These are phyloP conservation scores for Penicillium paneum DNA, from an alignment of 2,329 filamentous ascomycete genomes.

Conservation along the genomic window DNA sequence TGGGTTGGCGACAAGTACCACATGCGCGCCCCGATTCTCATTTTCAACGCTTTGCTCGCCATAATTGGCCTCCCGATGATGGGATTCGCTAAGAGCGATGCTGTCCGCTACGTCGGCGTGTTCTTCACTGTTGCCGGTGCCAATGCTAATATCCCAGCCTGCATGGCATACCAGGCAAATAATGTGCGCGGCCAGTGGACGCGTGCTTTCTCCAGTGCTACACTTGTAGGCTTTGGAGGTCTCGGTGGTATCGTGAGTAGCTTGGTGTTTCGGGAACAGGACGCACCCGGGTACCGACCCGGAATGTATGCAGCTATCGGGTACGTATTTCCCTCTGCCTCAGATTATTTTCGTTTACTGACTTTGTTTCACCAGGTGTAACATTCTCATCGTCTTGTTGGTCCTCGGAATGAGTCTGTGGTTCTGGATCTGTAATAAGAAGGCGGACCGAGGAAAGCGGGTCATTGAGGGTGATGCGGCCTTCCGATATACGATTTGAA, in stretches of 20 bases:
- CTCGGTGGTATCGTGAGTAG: slow-evolving; percentile 74
- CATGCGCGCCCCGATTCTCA: slow-evolving; percentile 63
- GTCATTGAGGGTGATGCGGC: slow-evolving; percentile 34
- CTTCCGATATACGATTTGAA: slow-evolving; percentile 40
- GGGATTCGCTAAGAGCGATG: slow-evolving; percentile 59
- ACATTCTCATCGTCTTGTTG: slow-evolving; percentile 34
- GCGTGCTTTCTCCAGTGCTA: slow-evolving; percentile 73
- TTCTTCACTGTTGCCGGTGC: slow-evolving; percentile 74
- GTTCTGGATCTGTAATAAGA: slow-evolving; percentile 34
- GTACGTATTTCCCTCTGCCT: slow-evolving; percentile 18
- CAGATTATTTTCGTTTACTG: slow-evolving; percentile 4
- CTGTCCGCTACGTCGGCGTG: slow-evolving; percentile 67
- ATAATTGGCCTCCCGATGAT: slow-evolving; percentile 70
- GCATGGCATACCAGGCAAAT: slow-evolving; percentile 79
- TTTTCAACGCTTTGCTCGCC: slow-evolving; percentile 63
- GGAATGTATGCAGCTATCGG: slow-evolving; percentile 35
- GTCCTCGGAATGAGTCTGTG: slow-evolving; percentile 28
- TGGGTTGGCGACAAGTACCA: slow-evolving; percentile 65
- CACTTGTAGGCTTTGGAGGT: slow-evolving; percentile 71
- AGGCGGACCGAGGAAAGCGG: slow-evolving; percentile 34
- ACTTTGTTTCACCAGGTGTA: slow-evolving; percentile 25
- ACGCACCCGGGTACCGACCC: slow-evolving; percentile 36
- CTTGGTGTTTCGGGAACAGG: slow-evolving; percentile 62
- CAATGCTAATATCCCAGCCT: slow-evolving; percentile 72
- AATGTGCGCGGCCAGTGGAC: slow-evolving; percentile 90